Evolutionary conservation across 1,139 yeast species (phyloP).

Genomic region (Saccharomyces pastorianus): DNA sequence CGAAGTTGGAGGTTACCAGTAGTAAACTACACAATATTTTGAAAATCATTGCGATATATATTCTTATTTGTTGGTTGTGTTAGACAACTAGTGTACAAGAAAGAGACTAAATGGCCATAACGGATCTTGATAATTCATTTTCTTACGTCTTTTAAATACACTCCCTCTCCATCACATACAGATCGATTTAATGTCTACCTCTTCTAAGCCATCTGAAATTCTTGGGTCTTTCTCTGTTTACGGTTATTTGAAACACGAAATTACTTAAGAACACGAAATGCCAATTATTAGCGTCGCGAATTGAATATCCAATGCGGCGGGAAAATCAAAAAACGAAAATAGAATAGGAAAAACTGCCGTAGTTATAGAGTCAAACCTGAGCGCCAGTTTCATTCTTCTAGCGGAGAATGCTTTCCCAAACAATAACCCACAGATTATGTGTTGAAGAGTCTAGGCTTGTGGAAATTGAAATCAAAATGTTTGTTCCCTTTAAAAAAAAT

Average conservation of each 20-base stretch:
- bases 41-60: background rate
- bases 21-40: background rate
- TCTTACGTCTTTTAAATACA: background rate
- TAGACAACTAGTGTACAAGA: background rate
- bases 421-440: background rate
- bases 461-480: background rate
- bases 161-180: background rate
- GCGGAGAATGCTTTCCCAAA: background rate
- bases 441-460: background rate
- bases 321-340: slow-evolving; percentile 1
- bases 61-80: background rate
- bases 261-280: slow-evolving; percentile 1
- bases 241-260: slow-evolving; percentile 1
- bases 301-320: background rate
- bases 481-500: background rate
- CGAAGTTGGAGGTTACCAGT: background rate
- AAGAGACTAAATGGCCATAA: background rate
- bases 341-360: background rate
- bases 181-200: background rate
- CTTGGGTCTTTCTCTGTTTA: background rate
- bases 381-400: background rate
- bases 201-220: slow-evolving; percentile 1
- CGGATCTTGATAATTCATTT: background rate
- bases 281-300: background rate
- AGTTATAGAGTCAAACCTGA: background rate